Conservation (phyloP, 1,139 yeast genomes). For the Kurtzmaniella natalensis region DNA sequence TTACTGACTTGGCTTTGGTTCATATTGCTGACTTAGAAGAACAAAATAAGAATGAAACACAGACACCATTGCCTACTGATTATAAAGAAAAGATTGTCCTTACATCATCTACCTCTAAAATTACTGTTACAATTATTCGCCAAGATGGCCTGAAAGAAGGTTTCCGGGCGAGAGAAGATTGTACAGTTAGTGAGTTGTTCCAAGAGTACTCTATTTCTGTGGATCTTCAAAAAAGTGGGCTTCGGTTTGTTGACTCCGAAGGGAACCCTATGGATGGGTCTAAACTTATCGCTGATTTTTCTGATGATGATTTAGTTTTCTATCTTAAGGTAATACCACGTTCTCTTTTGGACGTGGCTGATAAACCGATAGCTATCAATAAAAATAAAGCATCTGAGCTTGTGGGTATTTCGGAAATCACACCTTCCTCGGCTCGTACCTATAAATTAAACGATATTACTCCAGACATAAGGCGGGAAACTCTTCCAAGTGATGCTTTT, state of each 20-base stretch:
- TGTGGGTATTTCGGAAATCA: not conserved
- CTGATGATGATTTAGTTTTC: not conserved
- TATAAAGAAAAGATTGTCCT: conserved; percentile 24
- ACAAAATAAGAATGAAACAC: conserved; percentile 31
- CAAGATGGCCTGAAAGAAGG: conserved; percentile 5
- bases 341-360: conserved; percentile 1
- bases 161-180: conserved; percentile 7
- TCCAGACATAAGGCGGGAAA: not conserved
- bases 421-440: conserved; percentile 1
- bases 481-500: not conserved
- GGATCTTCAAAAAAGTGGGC: conserved; percentile 24
- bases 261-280: conserved; percentile 1
- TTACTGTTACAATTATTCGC: not conserved
- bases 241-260: conserved; percentile 16
- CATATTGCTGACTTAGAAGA: conserved; percentile 34
- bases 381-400: not conserved
- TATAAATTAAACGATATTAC: conserved; percentile 1
- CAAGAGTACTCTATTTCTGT: conserved; percentile 28
- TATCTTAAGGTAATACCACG: not conserved
- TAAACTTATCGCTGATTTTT: not conserved
- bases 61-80: conserved; percentile 52
- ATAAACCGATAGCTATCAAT: not conserved
- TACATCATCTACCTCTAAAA: conserved; percentile 1
- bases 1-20: conserved; percentile 63
- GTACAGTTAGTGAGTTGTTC: conserved; percentile 29